Evolutionary conservation across 2,329 filamentous ascomycete genomes (phyloP), one percentile per base, ranked within the genome.

Genomic region (Proliferodiscus dingleyae): DNA sequence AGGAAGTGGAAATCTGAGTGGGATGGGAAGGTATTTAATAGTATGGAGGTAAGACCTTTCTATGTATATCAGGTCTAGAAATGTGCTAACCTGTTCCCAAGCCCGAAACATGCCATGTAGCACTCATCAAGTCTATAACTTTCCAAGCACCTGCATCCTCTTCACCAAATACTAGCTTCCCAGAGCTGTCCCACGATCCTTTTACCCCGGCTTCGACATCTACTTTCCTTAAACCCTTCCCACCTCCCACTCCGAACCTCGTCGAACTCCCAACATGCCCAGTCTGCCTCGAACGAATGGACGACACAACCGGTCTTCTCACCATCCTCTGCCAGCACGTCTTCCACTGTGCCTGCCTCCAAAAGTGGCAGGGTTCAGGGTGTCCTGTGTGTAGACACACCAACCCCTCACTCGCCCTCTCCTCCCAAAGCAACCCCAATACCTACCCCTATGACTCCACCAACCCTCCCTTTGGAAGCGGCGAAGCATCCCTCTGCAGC

Each of bases 241-340:
- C 79, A 3, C 82, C 73, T 2, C 78, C 77, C 2, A 95, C 91
- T 1, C 87, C 90, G 1, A 85, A 87, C 40, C 74, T 97, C 1
- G 77, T 95, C 43, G 93, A 98, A 68, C 72, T 98, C 10, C 93
- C 93, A 2, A 97, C 93, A 1, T 98, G 93, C 54, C 90, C 93
- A 0, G 93, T 98, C 8, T 98, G 93, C 56, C 76, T 98, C 4
- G 93, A 98, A 65, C 84, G 91, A 38, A 98, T 98, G 93, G 93
- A 98, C 61, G 91, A 97, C 64, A 96, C 90, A 0, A 94, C 89
- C 0, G 93, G 93, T 0, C 73, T 98, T 2, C 80, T 98, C 62
- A 98, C 93, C 1, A 97, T 97, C 32, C 83, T 94, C 23, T 98
- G 93, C 63, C 91, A 97, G 61, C 93, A 98, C 60, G 89, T 97